These are phyloP conservation scores for Coniosporium tulheliwenetii DNA, from an alignment of 2,329 filamentous ascomycete genomes.

Conservation along the genomic window DNA sequence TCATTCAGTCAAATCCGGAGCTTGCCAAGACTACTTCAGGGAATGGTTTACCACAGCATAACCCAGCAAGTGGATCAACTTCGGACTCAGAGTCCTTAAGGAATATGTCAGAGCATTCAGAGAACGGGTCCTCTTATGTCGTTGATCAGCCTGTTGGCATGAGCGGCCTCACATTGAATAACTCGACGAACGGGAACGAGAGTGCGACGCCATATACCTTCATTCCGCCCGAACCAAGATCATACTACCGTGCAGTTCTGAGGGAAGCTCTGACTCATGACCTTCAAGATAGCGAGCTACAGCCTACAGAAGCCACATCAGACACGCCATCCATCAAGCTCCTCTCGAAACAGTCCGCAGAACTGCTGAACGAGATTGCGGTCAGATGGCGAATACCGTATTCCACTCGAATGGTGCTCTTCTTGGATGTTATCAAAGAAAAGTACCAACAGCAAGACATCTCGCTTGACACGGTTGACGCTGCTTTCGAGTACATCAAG, in stretches of 20 bases:
- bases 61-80: conserved; percentile 22
- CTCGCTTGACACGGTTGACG: conserved; percentile 64
- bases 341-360: conserved; percentile 60
- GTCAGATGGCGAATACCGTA: conserved; percentile 80
- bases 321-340: conserved; percentile 35
- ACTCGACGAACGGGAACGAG: conserved; percentile 26
- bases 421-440: conserved; percentile 71
- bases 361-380: conserved; percentile 72
- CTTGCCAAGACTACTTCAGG: conserved; percentile 61
- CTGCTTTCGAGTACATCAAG: conserved; percentile 70
- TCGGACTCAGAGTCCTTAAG: conserved; percentile 29
- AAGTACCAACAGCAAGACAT: conserved; percentile 79
- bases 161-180: conserved; percentile 44
- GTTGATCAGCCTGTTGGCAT: conserved; percentile 56
- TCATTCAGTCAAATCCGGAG: conserved; percentile 73
- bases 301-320: conserved; percentile 25
- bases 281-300: conserved; percentile 36
- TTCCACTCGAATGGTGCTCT: conserved; percentile 61
- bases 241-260: conserved; percentile 70
- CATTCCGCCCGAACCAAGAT: conserved; percentile 70
- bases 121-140: conserved; percentile 33
- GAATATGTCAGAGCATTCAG: conserved; percentile 27
- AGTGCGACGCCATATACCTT: conserved; percentile 61
- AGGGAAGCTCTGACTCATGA: conserved; percentile 56
- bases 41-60: conserved; percentile 41